Evolutionary conservation across 371 early-diverging fungal species (phyloP).

Genomic region (Mycotypha africana): DNA sequence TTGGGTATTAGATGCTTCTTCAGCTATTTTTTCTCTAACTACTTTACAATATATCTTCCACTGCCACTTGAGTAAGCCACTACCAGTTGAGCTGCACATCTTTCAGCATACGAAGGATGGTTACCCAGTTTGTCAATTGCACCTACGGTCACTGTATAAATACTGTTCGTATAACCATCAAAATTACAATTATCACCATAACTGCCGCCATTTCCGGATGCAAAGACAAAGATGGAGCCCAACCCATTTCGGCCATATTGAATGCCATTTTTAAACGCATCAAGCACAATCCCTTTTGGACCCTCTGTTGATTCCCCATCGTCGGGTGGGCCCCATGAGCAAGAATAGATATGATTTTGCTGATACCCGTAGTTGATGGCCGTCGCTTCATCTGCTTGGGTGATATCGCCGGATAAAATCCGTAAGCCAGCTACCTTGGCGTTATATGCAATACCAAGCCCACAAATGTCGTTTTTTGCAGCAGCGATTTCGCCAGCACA

Average conservation of each 20-base stretch:
- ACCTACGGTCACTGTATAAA: constrained; percentile 90
- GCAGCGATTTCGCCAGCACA: constrained; percentile 98
- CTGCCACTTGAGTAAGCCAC: constrained; percentile 81
- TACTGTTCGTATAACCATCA: constrained; percentile 94
- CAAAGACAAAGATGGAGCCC: constrained; percentile 92
- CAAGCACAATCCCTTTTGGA: constrained; percentile 67
- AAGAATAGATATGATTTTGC: constrained; percentile 86
- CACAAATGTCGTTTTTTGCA: constrained; percentile 82
- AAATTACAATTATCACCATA: constrained; percentile 89
- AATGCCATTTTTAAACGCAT: constrained; percentile 83
- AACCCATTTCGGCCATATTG: constrained; percentile 75
- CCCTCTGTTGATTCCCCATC: constrained; percentile 79
- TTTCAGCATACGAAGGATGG: constrained; percentile 84
- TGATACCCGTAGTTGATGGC: constrained; percentile 82
- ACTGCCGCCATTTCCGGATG: constrained; percentile 88
- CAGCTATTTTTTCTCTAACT: neutral
- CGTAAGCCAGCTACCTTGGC: constrained; percentile 80
- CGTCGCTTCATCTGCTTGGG: constrained; percentile 70
- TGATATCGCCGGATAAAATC: constrained; percentile 40
- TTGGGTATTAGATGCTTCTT: too few species aligned
- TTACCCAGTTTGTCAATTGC: constrained; percentile 73
- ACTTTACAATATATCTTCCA: constrained; percentile 51
- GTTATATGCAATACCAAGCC: constrained; percentile 90
- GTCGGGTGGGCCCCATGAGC: constrained; percentile 92
- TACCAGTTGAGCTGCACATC: constrained; percentile 82